phyloP scores from a whole-genome alignment of 1,284 basidiomycete genomes.

The Cutaneotrichosporon sp. region DNA sequence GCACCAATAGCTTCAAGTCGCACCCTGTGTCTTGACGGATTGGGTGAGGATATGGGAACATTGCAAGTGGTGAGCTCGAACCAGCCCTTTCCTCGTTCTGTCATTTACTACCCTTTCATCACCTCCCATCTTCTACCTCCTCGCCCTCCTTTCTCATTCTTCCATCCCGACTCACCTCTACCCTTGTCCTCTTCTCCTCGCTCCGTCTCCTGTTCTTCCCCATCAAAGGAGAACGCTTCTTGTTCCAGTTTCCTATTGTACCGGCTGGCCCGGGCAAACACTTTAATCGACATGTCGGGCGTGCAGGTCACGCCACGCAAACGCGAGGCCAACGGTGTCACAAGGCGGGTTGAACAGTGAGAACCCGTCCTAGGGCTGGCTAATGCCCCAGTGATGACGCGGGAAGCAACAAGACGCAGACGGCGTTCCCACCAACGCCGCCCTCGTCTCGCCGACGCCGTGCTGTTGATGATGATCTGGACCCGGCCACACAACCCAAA shows the following conservation, averaged over 20 bases:
- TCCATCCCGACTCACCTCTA: background rate
- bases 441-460: background rate
- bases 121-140: background rate
- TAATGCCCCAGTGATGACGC: background rate
- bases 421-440: conserved; percentile 13
- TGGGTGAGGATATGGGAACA: background rate
- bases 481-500: background rate
- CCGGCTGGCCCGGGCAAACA: conserved; percentile 4
- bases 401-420: conserved; percentile 1
- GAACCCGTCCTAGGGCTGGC: background rate
- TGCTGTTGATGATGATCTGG: background rate
- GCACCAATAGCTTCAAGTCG: background rate
- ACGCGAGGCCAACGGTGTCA: conserved; percentile 1
- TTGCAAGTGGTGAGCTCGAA: background rate
- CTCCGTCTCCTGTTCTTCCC: background rate
- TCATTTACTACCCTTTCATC: background rate
- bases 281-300: conserved; percentile 2
- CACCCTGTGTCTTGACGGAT: no score
- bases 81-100: background rate
- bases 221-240: background rate
- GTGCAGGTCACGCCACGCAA: conserved; percentile 8
- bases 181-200: background rate
- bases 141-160: background rate
- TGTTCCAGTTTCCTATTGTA: background rate
- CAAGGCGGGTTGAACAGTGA: background rate